A percentile compares a stretch with the other conserved stretches of the same genome.
Conservation (phyloP, 305 asterid species). For the Solanum chacoense region DNA sequence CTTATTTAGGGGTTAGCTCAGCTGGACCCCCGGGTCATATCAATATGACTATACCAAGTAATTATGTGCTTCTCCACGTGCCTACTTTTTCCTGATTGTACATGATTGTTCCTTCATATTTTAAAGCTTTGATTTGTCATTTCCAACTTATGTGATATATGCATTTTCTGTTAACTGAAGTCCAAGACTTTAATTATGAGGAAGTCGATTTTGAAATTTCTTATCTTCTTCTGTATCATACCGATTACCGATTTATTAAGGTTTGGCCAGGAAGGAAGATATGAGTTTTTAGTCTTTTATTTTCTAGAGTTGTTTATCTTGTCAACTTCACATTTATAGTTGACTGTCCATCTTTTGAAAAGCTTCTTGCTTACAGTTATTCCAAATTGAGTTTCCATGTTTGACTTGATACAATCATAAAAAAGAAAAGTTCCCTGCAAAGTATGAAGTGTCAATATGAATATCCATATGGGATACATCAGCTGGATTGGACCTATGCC, state of each 20-base stretch:
- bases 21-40: constrained; percentile 40
- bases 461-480: background rate
- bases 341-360: background rate
- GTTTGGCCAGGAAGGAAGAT: background rate
- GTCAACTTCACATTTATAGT: background rate
- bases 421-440: background rate
- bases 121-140: background rate
- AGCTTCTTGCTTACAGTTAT: background rate
- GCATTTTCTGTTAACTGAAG: background rate
- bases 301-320: background rate
- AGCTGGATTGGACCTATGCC: background rate
- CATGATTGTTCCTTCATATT: background rate
- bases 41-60: constrained; percentile 61
- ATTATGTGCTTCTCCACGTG: constrained; percentile 3
- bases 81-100: background rate
- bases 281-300: background rate
- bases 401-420: background rate
- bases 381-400: background rate
- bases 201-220: background rate
- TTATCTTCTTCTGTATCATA: background rate
- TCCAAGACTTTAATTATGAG: background rate
- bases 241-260: background rate
- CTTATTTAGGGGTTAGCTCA: constrained; percentile 66
- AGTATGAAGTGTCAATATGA: background rate
- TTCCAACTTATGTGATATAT: background rate